Percentiles rank a stretch among this genome's conserved stretches.
Conservation (phyloP, 106 monocot species). For the Allium sativum region DNA sequence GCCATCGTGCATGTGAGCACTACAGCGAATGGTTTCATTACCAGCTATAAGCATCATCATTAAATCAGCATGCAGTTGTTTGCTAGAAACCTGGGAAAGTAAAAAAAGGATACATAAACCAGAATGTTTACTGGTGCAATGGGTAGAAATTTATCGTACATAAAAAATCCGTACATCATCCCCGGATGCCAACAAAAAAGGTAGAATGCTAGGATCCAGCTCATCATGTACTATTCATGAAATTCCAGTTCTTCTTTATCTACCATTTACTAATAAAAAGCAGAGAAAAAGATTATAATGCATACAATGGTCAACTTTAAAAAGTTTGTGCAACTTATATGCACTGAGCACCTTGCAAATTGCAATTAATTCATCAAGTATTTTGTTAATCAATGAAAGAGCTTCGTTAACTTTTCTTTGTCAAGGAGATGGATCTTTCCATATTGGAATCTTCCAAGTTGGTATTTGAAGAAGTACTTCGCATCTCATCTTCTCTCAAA, state of each 20-base stretch:
- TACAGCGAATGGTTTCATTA: constrained; percentile 95
- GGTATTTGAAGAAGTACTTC: constrained; percentile 93
- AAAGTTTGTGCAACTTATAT: too few relatives aligned
- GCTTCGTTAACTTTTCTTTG: constrained; percentile 76
- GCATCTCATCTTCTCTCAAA: constrained; percentile 70
- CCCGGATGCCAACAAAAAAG: constrained; percentile 91
- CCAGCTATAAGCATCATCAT: constrained; percentile 99
- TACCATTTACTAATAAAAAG: constrained; percentile 59
- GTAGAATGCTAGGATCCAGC: constrained; percentile 98
- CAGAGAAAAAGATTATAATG: background rate
- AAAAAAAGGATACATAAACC: background rate
- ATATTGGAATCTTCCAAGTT: constrained; percentile 94
- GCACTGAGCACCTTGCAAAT: constrained; percentile 99
- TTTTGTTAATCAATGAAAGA: constrained; percentile 66
- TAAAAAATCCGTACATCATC: constrained; percentile 59
- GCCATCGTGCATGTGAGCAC: constrained; percentile 96
- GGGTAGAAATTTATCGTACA: too few relatives aligned
- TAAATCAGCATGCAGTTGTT: constrained; percentile 95
- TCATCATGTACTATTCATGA: constrained; percentile 93
- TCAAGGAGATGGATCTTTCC: constrained; percentile 92
- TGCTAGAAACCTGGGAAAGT: constrained; percentile 70
- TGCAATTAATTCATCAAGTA: constrained; percentile 67
- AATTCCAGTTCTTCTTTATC: constrained; percentile 91
- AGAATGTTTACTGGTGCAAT: too few relatives aligned
- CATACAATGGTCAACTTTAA: background rate